Evolutionary conservation across 192 early-diverging fungal species (phyloP), one percentile per base, ranked within the genome.

Genomic region (Mortierella claussenii): DNA sequence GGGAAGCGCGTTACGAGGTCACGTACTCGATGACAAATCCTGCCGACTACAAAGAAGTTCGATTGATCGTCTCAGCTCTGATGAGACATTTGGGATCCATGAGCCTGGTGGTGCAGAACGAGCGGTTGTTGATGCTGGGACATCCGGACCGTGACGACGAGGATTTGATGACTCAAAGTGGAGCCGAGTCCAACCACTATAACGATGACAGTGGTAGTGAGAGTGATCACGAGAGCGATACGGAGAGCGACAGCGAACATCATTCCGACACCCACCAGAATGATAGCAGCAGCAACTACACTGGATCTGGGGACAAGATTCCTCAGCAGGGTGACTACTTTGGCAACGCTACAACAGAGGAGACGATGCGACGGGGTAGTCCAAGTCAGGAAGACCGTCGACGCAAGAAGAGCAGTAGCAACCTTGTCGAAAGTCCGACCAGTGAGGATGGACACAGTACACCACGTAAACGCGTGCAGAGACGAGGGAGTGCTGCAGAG

Each of bases 21-120:
- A 76, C 73, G 0, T 76, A 76, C 53, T 66, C 73, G 7, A 44
- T 55, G 33, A 67, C 57, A 21, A 67, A 76, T 28, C 73, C 73
- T 2, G 65, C 73, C 21, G 73, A 76, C 46, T 76, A 76, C 64
- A 76, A 76, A 40, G 58, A 60, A 45, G 73, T 76, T 4, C 64
- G 59, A 3, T 33, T 61, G 15, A 76, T 76, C 18, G 18, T 76
- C 2, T 66, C 73, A 4, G 65, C 57, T 20, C 32, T 76, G 30
- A 76, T 76, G 73, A 58, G 73, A 13, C 73, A 76, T 55, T 50
- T 76, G 21, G 73, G 52, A 11, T 76, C 73, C 23, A 76, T 76
- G 73, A 76, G 73, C 57, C 31, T 76, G 36, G 65, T 76, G 2
- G 73, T 76, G 2, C 70, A 75, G 44, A 75, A 75, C 36, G 70